phyloP scores from a whole-genome alignment of 2,329 filamentous ascomycete genomes.

The Penicillium sp. region DNA sequence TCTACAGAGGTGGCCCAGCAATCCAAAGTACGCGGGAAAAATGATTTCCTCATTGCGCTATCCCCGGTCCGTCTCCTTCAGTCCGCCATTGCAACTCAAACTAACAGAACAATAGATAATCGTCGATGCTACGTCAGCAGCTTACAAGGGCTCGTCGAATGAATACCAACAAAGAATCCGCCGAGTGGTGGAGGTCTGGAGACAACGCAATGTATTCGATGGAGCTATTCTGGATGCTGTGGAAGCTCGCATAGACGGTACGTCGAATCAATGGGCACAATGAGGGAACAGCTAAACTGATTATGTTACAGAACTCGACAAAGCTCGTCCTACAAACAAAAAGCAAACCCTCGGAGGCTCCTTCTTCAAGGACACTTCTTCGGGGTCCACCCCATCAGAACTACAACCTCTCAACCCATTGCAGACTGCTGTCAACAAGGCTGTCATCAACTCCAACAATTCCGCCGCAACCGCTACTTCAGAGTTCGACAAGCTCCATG shows the following conservation, averaged over 20 bases:
- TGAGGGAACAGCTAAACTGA: neutral
- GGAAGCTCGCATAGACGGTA: constrained; percentile 76
- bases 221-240: constrained; percentile 73
- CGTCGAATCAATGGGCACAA: constrained; percentile 18
- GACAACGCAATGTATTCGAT: constrained; percentile 81
- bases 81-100: neutral
- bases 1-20: constrained; percentile 86
- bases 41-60: constrained; percentile 90
- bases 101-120: constrained; percentile 58
- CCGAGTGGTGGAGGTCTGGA: constrained; percentile 93
- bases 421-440: constrained; percentile 72
- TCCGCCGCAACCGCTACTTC: constrained; percentile 68
- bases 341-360: constrained; percentile 64
- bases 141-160: constrained; percentile 82
- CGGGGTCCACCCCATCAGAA: constrained; percentile 66
- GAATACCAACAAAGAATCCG: constrained; percentile 86
- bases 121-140: constrained; percentile 82
- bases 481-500: constrained; percentile 81
- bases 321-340: constrained; percentile 50
- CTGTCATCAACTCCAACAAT: constrained; percentile 65
- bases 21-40: constrained; percentile 85
- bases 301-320: constrained; percentile 53
- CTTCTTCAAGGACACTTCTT: constrained; percentile 61
- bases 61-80: constrained; percentile 58
- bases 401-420: constrained; percentile 71